Evolutionary conservation across 2,329 filamentous ascomycete species (phyloP), one percentile per base, ranked within the genome.

Genomic region (Ceratocystis cubensis): DNA sequence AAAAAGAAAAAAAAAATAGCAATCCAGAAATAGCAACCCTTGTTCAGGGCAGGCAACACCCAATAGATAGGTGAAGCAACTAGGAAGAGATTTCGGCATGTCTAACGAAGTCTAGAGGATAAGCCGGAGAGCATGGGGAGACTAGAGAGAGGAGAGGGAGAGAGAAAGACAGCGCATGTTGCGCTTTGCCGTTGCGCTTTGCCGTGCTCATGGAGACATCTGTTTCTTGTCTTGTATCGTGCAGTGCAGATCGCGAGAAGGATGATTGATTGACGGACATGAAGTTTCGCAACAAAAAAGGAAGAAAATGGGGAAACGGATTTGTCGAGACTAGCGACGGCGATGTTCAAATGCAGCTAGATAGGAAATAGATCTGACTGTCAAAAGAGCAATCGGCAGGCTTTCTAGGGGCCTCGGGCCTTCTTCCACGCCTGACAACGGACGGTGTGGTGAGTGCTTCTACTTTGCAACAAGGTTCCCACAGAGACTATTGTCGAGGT

Each of bases 381-480:
- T 59, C 56, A 59, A 59, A 59, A 59, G 56, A 59, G 56, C 56
- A 59, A 59, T 59, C 56, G 56, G 33, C 56, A 59, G 28, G 56
- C 56, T 22, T 37, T 6, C 15, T 30, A 59, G 56, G 56, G 56
- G 56, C 56, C 56, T 59, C 28, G 56, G 56, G 28, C 56, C 56
- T 59, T 59, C 56, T 59, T 59, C 28, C 56, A 59, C 20, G 56
- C 28, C 56, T 59, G 56, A 59, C 56, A 59, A 59, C 30, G 56
- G 17, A 59, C 56, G 5, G 30, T 59, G 28, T 59, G 15, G 56
- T 28, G 28, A n/a, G 56, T 15, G 56, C 56, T 59, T 37, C 28
- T 17, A 37, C 25, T 59, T 59, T 20, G 56, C 56, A 33, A 13
- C 56, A 59, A 59, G 28, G 56, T 59, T 59, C 56, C 28, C 30